Evolutionary conservation across 2,329 filamentous ascomycete genomes (phyloP).

Genomic region (Teratosphaeriaceae sp.): DNA sequence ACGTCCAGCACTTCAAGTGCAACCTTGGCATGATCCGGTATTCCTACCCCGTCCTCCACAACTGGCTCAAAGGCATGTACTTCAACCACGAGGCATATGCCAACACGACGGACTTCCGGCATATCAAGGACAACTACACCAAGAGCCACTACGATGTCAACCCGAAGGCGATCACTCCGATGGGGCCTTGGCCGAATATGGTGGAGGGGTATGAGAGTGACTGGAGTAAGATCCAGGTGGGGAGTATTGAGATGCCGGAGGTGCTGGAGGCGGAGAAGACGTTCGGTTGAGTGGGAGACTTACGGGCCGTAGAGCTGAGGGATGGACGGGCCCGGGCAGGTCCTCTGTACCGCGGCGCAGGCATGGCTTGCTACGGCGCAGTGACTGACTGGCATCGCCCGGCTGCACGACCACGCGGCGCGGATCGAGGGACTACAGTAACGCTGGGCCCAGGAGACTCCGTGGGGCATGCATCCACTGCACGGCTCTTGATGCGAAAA

Average conservation of each 20-base stretch:
- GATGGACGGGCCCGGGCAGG: too few species aligned
- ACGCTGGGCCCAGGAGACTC: too few species aligned
- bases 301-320: too few species aligned
- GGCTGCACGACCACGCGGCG: background rate
- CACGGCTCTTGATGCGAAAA: too few species aligned
- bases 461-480: too few species aligned
- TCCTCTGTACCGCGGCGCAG: too few species aligned
- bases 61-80: conserved; percentile 56
- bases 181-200: conserved; percentile 55
- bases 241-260: conserved; percentile 40
- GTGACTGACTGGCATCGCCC: too few species aligned
- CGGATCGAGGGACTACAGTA: too few species aligned
- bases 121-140: conserved; percentile 63
- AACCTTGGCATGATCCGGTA: conserved; percentile 54
- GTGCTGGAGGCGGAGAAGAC: conserved; percentile 29
- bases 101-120: conserved; percentile 57
- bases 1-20: conserved; percentile 62
- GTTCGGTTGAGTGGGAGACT: conserved; percentile 16
- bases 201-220: conserved; percentile 47
- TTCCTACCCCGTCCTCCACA: conserved; percentile 54
- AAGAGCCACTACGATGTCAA: conserved; percentile 57
- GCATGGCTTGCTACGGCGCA: background rate
- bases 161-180: conserved; percentile 54
- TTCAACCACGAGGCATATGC: conserved; percentile 49
- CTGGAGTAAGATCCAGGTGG: conserved; percentile 42